These are phyloP conservation scores for Raffaelea ambrosiae DNA, from an alignment of 2,329 filamentous ascomycete genomes.

Conservation along the genomic window DNA sequence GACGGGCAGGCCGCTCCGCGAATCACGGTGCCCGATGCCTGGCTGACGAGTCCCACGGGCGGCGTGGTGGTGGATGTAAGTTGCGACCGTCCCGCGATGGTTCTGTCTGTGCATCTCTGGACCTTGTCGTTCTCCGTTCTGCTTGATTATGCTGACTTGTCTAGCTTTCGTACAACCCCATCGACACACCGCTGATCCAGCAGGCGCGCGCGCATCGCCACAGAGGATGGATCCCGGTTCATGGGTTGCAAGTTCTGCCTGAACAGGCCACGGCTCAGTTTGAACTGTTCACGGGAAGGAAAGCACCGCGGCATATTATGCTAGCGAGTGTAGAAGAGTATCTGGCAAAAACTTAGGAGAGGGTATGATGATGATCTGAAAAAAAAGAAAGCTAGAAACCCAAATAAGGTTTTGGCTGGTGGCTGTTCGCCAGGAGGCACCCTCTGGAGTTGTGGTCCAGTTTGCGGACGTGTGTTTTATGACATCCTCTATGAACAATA, in stretches of 20 bases:
- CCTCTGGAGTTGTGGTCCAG: too few species aligned
- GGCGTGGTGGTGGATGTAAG: slow-evolving; percentile 58
- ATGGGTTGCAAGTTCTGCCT: slow-evolving; percentile 61
- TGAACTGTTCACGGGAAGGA: slow-evolving; percentile 64
- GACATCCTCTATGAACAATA: too few species aligned
- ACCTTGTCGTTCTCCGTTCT: too few species aligned
- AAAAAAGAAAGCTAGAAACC: too few species aligned
- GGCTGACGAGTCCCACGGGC: slow-evolving; percentile 61
- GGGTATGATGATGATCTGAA: too few species aligned
- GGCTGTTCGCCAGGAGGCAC: too few species aligned
- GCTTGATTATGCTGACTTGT: too few species aligned
- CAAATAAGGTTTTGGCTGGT: too few species aligned
- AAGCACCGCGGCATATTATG: slow-evolving; percentile 61
- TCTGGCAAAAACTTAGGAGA: too few species aligned
- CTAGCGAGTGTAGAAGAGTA: slow-evolving; percentile 37
- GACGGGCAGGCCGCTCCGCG: slow-evolving; percentile 53
- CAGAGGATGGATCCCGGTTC: slow-evolving; percentile 59
- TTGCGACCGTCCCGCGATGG: too few species aligned
- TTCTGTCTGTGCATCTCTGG: too few species aligned
- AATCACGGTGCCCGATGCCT: slow-evolving; percentile 59
- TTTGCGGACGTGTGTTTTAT: too few species aligned
- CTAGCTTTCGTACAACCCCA: slow-evolving; percentile 56
- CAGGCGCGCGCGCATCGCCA: slow-evolving; percentile 49
- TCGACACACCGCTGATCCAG: slow-evolving; percentile 57
- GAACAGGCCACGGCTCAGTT: slow-evolving; percentile 71